Conservation (phyloP, 2,329 filamentous ascomycete species). For the Teratosphaeria nubilosa region DNA sequence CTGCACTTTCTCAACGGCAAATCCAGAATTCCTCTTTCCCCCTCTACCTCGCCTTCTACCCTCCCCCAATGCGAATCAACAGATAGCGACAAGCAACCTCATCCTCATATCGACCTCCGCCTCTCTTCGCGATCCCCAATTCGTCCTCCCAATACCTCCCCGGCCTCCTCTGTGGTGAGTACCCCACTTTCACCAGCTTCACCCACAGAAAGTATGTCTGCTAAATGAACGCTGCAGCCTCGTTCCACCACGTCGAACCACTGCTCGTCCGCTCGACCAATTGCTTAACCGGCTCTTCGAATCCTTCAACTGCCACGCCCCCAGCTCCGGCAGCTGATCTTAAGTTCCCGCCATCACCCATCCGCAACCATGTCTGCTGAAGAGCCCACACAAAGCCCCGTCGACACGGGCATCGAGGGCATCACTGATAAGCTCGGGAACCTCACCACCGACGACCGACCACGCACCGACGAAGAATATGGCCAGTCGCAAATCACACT, state of each 20-base stretch:
- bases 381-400: conserved; percentile 14
- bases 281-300: not conserved
- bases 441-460: conserved; percentile 45
- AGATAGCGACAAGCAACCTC: not conserved
- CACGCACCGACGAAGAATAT: conserved; percentile 96
- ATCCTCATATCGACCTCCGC: not conserved
- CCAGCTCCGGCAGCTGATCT: not conserved
- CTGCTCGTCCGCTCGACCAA: not conserved
- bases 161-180: not conserved
- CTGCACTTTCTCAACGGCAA: not conserved
- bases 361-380: conserved; percentile 21
- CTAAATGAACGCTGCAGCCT: not conserved
- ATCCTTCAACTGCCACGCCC: not conserved
- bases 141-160: not conserved
- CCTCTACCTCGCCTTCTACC: not conserved
- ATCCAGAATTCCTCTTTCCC: not conserved
- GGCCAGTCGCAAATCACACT: conserved; percentile 85
- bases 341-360: not conserved
- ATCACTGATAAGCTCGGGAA: conserved; percentile 34
- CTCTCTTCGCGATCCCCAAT: not conserved
- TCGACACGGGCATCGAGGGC: conserved; percentile 23
- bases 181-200: not conserved
- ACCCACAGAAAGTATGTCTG: not conserved
- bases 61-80: not conserved
- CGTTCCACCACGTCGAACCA: not conserved